Evolutionary conservation across 2,329 filamentous ascomycete genomes (phyloP), one percentile per base, ranked within the genome.

Genomic region (Botrytis elliptica): DNA sequence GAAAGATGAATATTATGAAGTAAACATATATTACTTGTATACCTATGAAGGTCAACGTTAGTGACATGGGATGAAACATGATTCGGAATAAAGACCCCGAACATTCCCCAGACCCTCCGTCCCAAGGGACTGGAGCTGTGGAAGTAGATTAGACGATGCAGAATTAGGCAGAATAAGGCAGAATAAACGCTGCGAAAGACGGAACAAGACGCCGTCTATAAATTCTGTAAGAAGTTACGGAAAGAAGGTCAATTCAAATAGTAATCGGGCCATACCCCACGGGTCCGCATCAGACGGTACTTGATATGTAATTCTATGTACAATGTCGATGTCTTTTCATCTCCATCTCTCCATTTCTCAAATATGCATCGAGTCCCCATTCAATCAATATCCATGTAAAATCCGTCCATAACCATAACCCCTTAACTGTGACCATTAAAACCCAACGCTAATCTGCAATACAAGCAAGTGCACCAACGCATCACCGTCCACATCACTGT

Each of bases 231-330:
- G 20, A 69, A 57, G n/a, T 57, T 57, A 57, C 36, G 66, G 66
- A 57, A 69, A 55, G 36, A 68, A 57, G 38, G n/a, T 44, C 38
- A 69, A 69, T 69, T 57, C 66, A 69, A 33, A 57, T 57, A 69
- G 66, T 69, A 69, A 69, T 33, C 6, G n/a, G 66, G 66, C 18
- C 10, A 59, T 52, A 69, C 3, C 66, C 66, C 49, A 69, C 18
- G 16, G 29, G 49, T 38, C 49, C 66, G 66, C n/a, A 42, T 52
- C 44, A 42, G 46, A 57, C 36, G 62, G 60, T 40, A 52, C 44
- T 57, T 67, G 62, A 36, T 66, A 52, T 55, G 62, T 49, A 55
- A 72, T 55, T 66, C 20, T 72, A 72, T 72, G 62, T 67, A 72
- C 62, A 72, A 42, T 29, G 66, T 69, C 66, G 29, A 57, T 57